Evolutionary conservation across 2,329 filamentous ascomycete genomes (phyloP), one percentile per base, ranked within the genome.

Genomic region (Cladosporium colombiae): DNA sequence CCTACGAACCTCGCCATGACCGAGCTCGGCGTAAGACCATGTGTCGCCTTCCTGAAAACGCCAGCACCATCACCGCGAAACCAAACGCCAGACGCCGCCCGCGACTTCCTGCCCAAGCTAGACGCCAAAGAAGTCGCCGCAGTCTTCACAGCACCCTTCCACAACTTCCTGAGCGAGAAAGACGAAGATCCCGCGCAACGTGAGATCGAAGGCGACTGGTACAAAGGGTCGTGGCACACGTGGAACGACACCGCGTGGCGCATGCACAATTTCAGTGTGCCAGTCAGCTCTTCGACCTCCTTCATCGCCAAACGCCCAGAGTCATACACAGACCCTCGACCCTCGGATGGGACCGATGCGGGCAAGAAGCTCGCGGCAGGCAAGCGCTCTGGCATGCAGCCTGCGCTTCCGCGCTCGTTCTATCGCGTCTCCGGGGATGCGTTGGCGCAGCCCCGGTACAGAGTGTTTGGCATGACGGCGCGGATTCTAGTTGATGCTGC

Each of bases 391-490:
- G 56, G 63, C 31, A 50, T 65, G 44, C 64, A 61, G 64, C 74
- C 74, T 25, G 68, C 73, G 31, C 67, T 76, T 1, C 72, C 73
- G 2, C 65, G 65, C n/a, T 67, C 68, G 2, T 74, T 75, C 64
- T 75, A 75, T 59, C 66, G 65, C 1, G 72, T 68, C 13, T 67
- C 70, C 1, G 58, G 68, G 8, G 72, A 76, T 65, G 69, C 74
- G 18, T 62, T 75, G 29, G 64, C 71, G 27, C 71, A 76, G 66
- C 71, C 74, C 6, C 68, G 76, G 44, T 97, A 95, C 79, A 88
- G 91, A 71, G 93, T 98, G 5, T 97, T 93, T 86, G 94, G 94
- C 18, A 94, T 98, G 92, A 98, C 94, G 62, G 94, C 92, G 2
- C 83, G 92, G 62, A 94, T 98, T 64, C 77, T 97, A 64, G 91